Percentiles rank a stretch among this genome's conserved stretches.
phyloP scores from a whole-genome alignment of 257 asterid genomes.

The Thymus mandschuricus region DNA sequence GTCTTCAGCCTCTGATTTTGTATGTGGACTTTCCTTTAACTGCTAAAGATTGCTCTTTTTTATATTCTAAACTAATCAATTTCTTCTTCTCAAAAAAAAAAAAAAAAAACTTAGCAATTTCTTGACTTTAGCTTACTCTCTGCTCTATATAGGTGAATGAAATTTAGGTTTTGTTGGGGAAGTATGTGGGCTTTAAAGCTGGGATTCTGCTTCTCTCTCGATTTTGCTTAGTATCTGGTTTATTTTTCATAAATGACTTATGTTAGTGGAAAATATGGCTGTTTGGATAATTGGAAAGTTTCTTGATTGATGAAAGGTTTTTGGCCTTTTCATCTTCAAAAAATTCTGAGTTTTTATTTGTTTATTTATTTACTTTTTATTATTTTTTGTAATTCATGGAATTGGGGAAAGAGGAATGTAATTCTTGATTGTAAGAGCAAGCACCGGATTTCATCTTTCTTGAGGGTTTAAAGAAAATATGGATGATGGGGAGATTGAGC shows the following conservation, averaged over 20 bases:
- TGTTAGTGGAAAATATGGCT: neutral
- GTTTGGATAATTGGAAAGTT: constrained; percentile 5
- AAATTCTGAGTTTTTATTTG: neutral
- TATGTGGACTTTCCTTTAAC: constrained; percentile 4
- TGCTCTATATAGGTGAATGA: constrained; percentile 25
- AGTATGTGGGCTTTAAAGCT: constrained; percentile 13
- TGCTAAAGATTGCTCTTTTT: constrained; percentile 8
- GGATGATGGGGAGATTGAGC: constrained; percentile 49
- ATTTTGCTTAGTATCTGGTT: constrained; percentile 22
- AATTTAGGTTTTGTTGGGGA: constrained; percentile 21
- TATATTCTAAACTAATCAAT: no score
- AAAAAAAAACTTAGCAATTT: neutral
- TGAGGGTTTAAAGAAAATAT: constrained; percentile 31
- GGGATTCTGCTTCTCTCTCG: constrained; percentile 17
- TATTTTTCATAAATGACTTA: constrained; percentile 21
- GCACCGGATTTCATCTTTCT: neutral
- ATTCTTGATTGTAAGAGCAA: neutral
- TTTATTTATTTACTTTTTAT: neutral
- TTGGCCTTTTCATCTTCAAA: neutral
- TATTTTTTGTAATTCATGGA: no score
- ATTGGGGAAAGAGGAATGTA: neutral
- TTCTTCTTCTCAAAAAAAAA: no score
- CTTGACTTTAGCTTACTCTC: constrained; percentile 4
- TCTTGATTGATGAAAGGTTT: constrained; percentile 6
- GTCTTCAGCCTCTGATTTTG: constrained; percentile 21